Evolutionary conservation across 2,329 filamentous ascomycete genomes (phyloP), one percentile per base, ranked within the genome.

Genomic region (Mollisia scopiformis): DNA sequence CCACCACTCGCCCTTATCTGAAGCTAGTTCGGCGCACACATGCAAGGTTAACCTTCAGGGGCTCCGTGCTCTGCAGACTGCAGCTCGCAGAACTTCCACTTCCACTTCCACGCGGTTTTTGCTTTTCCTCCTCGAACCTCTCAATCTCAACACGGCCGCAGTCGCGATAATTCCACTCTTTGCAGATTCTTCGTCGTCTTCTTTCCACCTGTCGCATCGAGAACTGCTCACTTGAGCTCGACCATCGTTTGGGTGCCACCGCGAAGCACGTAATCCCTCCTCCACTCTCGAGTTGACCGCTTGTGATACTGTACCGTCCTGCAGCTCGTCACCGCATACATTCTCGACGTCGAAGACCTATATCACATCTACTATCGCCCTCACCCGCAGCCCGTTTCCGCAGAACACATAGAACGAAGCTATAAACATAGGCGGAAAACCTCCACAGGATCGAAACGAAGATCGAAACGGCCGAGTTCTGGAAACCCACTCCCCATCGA

Each of bases 261-360:
- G n/a, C n/a, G n/a, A n/a, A n/a, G n/a, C n/a, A n/a, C 41, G 53
- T 54, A 58, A 50, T 62, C 47, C 25, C 41, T 62, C 52, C 19
- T 39, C n/a, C 10, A 6, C 7, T 25, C 37, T 37, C 31, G 33
- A 35, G 33, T 54, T 46, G 39, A 50, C 57, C 50, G 50, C 39
- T 55, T 16, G 57, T 37, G 31, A 21, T 53, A 30, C 41, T 39
- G 39, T 53, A 30, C 41, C 50, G 39, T 43, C 10, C 57, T 55
- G 50, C 57, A 59, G 57, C 49, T 62, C 52, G 46, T 61, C 59
- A 63, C 62, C 41, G 58, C 62, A 58, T 56, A 56, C 33, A 39
- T 49, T 55, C 57, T 58, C 62, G 55, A 63, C 51, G 33, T 31
- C 57, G 52, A 54, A 51, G 19, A n/a, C n/a, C 57, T 59, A 67